These are phyloP conservation scores for Globisporangium paddicum DNA, from an alignment of 352 stramenopile genomes.

Conservation along the genomic window DNA sequence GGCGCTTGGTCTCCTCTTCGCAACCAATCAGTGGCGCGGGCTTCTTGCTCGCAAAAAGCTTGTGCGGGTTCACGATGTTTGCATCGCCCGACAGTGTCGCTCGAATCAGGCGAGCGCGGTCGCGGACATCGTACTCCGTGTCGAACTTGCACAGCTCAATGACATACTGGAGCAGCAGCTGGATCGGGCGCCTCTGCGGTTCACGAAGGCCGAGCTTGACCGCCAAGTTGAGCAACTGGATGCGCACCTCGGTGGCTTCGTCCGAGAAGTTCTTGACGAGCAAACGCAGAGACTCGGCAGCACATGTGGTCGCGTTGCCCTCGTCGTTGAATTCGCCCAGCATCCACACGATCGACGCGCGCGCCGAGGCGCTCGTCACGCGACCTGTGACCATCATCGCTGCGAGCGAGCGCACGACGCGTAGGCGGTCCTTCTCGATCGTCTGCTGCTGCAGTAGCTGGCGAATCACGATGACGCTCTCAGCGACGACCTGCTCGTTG, in stretches of 20 bases:
- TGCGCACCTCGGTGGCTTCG: constrained; percentile 84
- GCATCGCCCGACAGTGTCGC: constrained; percentile 56
- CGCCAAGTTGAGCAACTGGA: constrained; percentile 90
- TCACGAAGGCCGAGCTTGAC: constrained; percentile 87
- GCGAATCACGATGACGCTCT: constrained; percentile 95
- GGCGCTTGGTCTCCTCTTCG: constrained; percentile 63
- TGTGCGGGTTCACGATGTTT: constrained; percentile 57
- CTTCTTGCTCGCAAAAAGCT: constrained; percentile 78
- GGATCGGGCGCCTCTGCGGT: constrained; percentile 66
- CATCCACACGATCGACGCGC: constrained; percentile 92
- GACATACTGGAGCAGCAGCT: constrained; percentile 86
- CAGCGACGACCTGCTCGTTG: constrained; percentile 89
- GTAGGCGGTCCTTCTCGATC: constrained; percentile 74
- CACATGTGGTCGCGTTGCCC: constrained; percentile 56
- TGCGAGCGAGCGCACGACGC: constrained; percentile 70
- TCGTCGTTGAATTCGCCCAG: constrained; percentile 86
- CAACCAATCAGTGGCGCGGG: constrained; percentile 69
- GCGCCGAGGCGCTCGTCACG: constrained; percentile 67
- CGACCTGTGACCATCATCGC: constrained; percentile 72
- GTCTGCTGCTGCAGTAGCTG: constrained; percentile 90
- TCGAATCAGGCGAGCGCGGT: constrained; percentile 87
- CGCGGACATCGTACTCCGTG: constrained; percentile 90
- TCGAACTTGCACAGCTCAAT: constrained; percentile 93
- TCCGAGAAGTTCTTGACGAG: constrained; percentile 86
- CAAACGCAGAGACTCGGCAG: constrained; percentile 80